Conservation (phyloP, 345 rosid genomes). For the Angophora floribunda region DNA sequence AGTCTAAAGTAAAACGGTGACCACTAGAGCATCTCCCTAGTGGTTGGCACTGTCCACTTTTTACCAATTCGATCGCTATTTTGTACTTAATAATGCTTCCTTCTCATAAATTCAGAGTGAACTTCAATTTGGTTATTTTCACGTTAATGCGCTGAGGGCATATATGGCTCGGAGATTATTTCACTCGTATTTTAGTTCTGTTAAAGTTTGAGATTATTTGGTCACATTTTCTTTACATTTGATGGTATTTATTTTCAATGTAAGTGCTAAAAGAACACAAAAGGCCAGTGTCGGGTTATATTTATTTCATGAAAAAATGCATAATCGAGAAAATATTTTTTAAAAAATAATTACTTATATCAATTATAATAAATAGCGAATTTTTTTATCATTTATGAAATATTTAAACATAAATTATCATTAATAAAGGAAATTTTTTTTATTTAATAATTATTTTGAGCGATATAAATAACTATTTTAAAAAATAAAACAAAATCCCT, state of each 20-base stretch:
- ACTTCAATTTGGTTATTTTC: background rate
- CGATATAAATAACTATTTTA: too few relatives aligned
- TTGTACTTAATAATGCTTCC: background rate
- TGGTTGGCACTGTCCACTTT: background rate
- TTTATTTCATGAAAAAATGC: too few relatives aligned
- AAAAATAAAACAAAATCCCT: too few relatives aligned
- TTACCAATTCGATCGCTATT: background rate
- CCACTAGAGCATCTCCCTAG: background rate
- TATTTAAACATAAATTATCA: too few relatives aligned
- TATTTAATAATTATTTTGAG: too few relatives aligned
- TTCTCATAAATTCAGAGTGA: background rate
- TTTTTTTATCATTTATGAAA: too few relatives aligned
- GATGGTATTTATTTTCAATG: background rate
- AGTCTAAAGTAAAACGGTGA: too few relatives aligned
- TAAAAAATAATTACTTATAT: too few relatives aligned
- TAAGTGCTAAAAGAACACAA: background rate
- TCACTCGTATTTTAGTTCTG: background rate
- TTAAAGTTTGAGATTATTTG: background rate
- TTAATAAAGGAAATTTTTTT: too few relatives aligned
- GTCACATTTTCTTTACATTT: background rate
- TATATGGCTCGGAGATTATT: too few relatives aligned
- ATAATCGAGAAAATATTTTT: too few relatives aligned
- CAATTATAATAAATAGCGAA: too few relatives aligned
- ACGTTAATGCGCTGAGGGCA: background rate
- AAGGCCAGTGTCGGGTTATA: accelerated